phyloP scores from a whole-genome alignment of 495 filamentous ascomycete species.

The Podospora tetraspora region DNA sequence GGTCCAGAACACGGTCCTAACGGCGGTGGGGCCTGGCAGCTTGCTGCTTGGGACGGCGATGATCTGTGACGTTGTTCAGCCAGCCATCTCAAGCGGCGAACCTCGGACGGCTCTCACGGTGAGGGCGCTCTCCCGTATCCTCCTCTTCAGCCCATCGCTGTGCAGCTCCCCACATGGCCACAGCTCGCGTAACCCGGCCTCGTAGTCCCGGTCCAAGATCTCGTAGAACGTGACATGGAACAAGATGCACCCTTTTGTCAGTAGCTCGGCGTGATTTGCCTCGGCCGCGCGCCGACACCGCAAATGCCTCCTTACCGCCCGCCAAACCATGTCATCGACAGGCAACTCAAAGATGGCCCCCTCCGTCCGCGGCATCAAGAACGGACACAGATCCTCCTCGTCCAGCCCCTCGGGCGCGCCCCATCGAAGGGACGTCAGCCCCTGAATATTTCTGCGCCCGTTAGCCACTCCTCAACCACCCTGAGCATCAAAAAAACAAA shows the following conservation, averaged over 20 bases:
- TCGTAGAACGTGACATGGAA: conserved; percentile 11
- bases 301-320: conserved; percentile 2
- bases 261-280: conserved; percentile 2
- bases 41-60: conserved; percentile 1
- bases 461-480: not conserved
- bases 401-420: not conserved
- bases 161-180: conserved; percentile 9
- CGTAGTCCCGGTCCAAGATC: not conserved
- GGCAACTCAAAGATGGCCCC: conserved; percentile 6
- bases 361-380: conserved; percentile 2
- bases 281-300: conserved; percentile 1
- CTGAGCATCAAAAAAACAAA: not conserved
- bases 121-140: not conserved
- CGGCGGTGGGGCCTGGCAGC: not conserved
- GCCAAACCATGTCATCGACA: conserved; percentile 3
- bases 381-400: conserved; percentile 8
- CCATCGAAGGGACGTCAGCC: not conserved
- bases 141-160: not conserved
- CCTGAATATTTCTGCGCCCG: not conserved
- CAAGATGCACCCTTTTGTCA: conserved; percentile 6
- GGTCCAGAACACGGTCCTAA: conserved; percentile 5
- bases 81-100: not conserved
- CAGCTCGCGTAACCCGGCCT: not conserved
- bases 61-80: not conserved
- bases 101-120: not conserved